Percentiles rank a stretch among this genome's conserved stretches.
Conservation (phyloP, 768 basidiomycete genomes). For the Lactifluus subvellereus region DNA sequence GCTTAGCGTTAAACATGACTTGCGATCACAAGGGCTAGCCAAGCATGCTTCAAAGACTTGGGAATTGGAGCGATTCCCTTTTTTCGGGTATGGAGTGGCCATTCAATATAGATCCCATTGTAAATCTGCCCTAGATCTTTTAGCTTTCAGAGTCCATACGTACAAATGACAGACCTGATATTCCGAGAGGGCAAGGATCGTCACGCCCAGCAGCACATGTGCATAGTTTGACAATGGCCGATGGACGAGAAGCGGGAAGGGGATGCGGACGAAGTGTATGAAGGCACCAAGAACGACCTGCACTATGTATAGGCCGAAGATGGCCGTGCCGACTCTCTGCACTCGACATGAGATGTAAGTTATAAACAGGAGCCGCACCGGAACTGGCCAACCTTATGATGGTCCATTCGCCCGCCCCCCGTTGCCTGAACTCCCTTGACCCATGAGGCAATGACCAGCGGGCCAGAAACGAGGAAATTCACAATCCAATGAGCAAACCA, state of each 20-base stretch:
- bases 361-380: background rate
- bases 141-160: background rate
- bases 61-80: background rate
- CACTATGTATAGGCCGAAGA: conserved; percentile 27
- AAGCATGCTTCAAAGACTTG: conserved; percentile 17
- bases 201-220: conserved; percentile 29
- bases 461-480: conserved; percentile 26
- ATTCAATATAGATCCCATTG: conserved; percentile 8
- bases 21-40: conserved; percentile 25
- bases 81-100: background rate
- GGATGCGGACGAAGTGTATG: conserved; percentile 27
- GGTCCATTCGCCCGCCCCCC: conserved; percentile 4
- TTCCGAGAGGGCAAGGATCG: conserved; percentile 26
- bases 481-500: conserved; percentile 28
- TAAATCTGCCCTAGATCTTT: background rate
- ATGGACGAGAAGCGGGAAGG: conserved; percentile 5
- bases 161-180: conserved; percentile 17
- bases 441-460: conserved; percentile 28
- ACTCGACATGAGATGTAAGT: background rate
- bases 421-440: conserved; percentile 21
- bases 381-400: conserved; percentile 24
- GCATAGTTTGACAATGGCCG: conserved; percentile 29
- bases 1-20: background rate
- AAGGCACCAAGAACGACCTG: conserved; percentile 21
- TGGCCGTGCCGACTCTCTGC: conserved; percentile 26